Evolutionary conservation across 495 filamentous ascomycete species (phyloP), one percentile per base, ranked within the genome.

Genomic region (Hyphodiscus hymeniophilus): DNA sequence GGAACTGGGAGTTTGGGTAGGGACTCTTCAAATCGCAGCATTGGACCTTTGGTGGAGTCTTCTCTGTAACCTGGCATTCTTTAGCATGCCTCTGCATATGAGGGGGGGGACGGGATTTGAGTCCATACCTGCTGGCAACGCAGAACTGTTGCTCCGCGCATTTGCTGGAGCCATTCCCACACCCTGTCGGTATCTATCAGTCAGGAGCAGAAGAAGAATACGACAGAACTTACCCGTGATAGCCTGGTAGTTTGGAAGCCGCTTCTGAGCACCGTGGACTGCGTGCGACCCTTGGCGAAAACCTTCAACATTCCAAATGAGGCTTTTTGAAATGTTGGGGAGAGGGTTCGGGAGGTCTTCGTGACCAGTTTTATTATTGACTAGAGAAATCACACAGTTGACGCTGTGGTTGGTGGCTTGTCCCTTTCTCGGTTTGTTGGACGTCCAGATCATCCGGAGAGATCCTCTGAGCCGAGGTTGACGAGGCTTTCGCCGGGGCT

Each of bases 1-100:
- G 94, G 94, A 8, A 97, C 89, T 10, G 92, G 94, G 17, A 99
- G 76, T 38, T 74, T 79, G 26, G 94, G 94, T 18, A 99, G 80
- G 20, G 90, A 96, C 31, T 97, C 87, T 68, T 99, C 89, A 67
- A 92, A 99, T 36, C 94, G 83, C 52, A 97, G 82, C 87, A 94
- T 95, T 16, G 81, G 76, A 52, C 90, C 89, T 66, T 94, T 95
- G 55, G 84, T 84, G 60, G 75, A 74, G 66, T 99, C 89, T 69
- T 97, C 94, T 58, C 74, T 82, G 73, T 97, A 97, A 47, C 88
- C 92, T 92, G 54, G 15, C 22, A 38, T 55, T 12, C 23, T 38
- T 50, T 48, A 47, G 50, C 23, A n/a, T 51, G 24, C 47, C 10
- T 41, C 26, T n/a, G n/a, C n/a, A n/a, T n/a, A n/a, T n/a, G n/a